Conservation (phyloP, 2,329 filamentous ascomycete species). For the Sporothrix dimorphospora region DNA sequence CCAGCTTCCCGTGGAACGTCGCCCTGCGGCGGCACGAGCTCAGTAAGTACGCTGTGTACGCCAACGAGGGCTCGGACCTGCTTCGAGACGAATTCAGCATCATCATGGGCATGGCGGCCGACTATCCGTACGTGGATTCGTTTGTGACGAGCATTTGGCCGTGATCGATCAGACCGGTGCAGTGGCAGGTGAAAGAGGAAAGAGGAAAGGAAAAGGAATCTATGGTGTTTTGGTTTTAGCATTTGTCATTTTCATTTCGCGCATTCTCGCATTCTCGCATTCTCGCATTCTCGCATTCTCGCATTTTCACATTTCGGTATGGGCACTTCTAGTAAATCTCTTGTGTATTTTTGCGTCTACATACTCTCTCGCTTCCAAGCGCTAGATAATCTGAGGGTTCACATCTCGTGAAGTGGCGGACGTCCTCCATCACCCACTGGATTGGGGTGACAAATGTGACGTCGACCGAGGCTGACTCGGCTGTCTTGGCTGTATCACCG, state of each 20-base stretch:
- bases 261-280: neutral
- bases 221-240: neutral
- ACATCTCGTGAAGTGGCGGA: neutral
- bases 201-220: neutral
- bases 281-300: neutral
- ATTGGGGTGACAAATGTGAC: neutral
- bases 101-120: constrained; percentile 41
- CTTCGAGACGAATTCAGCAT: constrained; percentile 40
- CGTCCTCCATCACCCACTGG: neutral
- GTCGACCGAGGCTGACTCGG: neutral
- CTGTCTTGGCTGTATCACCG: too few species aligned
- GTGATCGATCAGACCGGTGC: constrained; percentile 25
- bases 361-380: neutral
- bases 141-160: constrained; percentile 41
- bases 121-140: constrained; percentile 40
- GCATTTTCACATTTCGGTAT: neutral
- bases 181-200: neutral
- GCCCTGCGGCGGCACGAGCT: constrained; percentile 42
- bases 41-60: constrained; percentile 37
- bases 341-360: neutral
- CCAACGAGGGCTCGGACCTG: constrained; percentile 40
- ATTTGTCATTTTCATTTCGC: neutral
- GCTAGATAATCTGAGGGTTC: neutral
- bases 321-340: neutral
- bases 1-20: constrained; percentile 43